Conservation (phyloP, 306 rosid species). For the Vachellia collinsii region DNA sequence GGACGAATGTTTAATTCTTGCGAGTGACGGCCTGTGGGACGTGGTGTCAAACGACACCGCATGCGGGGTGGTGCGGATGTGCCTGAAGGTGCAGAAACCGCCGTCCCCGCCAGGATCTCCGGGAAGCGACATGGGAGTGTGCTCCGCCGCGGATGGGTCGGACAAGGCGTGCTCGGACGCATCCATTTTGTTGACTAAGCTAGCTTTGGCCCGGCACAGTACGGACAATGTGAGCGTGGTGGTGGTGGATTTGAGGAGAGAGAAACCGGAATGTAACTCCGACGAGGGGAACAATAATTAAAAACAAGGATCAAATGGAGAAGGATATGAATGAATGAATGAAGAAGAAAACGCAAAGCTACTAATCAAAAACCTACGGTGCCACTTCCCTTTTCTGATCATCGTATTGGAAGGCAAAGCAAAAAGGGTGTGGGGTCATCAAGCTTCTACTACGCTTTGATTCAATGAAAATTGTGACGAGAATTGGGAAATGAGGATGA, state of each 20-base stretch:
- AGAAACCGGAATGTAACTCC: slow-evolving; percentile 1
- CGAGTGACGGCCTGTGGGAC: slow-evolving; percentile 94
- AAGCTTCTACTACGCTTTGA: background rate
- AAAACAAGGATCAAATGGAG: background rate
- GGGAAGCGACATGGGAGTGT: slow-evolving; percentile 24
- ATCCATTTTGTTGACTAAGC: slow-evolving; percentile 74
- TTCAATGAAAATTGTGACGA: background rate
- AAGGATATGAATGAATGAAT: background rate
- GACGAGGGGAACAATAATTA: background rate
- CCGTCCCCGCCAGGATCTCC: slow-evolving; percentile 39
- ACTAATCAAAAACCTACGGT: slow-evolving; percentile 13
- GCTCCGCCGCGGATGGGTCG: slow-evolving; percentile 41
- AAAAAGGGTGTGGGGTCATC: background rate
- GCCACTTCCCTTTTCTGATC: background rate
- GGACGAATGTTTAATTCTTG: slow-evolving; percentile 82
- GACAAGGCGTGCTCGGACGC: slow-evolving; percentile 81
- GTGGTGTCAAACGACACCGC: slow-evolving; percentile 87
- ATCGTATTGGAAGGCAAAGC: slow-evolving; percentile 15
- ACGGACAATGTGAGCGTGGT: slow-evolving; percentile 87
- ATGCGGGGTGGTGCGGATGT: slow-evolving; percentile 72
- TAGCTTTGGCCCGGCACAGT: slow-evolving; percentile 87
- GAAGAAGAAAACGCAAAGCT: background rate
- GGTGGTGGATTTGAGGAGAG: slow-evolving; percentile 74
- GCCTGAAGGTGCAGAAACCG: slow-evolving; percentile 55
- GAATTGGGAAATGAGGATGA: background rate